These are phyloP conservation scores for Starmera dryadoides DNA, from an alignment of 805 yeast genomes.

Conservation along the genomic window DNA sequence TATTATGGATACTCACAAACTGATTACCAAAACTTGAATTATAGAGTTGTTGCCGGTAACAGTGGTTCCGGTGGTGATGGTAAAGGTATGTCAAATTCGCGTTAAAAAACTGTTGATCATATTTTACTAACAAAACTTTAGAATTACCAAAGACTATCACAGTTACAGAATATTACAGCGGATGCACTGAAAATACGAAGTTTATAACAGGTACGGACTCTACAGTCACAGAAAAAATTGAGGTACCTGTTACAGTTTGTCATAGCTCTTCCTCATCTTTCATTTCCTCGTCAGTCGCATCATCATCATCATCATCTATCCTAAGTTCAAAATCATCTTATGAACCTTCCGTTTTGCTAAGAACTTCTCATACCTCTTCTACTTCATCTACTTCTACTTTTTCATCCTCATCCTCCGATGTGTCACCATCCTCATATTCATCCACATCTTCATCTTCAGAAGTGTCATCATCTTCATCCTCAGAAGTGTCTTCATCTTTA, in stretches of 20 bases:
- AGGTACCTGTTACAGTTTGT: conserved; percentile 1
- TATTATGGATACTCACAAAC: background rate
- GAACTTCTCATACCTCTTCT: too few relatives aligned
- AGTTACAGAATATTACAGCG: conserved; percentile 2
- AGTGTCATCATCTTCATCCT: too few relatives aligned
- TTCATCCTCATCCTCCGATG: too few relatives aligned
- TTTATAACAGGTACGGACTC: conserved; percentile 6
- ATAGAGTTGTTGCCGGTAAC: conserved; percentile 1
- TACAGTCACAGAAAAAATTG: conserved; percentile 5
- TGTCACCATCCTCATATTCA: too few relatives aligned
- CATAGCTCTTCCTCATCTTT: background rate
- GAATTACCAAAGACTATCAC: conserved; percentile 3
- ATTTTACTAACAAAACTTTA: background rate
- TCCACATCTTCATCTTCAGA: too few relatives aligned
- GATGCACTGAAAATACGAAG: conserved; percentile 4
- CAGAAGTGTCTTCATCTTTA: too few relatives aligned
- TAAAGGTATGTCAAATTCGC: background rate
- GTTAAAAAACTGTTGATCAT: background rate
- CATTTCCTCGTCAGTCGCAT: background rate
- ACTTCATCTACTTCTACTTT: too few relatives aligned
- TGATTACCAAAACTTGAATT: background rate
- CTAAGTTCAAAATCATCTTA: too few relatives aligned
- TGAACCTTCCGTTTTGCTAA: too few relatives aligned
- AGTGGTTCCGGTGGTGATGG: conserved; percentile 1
- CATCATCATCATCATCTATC: too few relatives aligned